Conservation (phyloP, 1,139 yeast species). For the Geotrichum fermentans region DNA sequence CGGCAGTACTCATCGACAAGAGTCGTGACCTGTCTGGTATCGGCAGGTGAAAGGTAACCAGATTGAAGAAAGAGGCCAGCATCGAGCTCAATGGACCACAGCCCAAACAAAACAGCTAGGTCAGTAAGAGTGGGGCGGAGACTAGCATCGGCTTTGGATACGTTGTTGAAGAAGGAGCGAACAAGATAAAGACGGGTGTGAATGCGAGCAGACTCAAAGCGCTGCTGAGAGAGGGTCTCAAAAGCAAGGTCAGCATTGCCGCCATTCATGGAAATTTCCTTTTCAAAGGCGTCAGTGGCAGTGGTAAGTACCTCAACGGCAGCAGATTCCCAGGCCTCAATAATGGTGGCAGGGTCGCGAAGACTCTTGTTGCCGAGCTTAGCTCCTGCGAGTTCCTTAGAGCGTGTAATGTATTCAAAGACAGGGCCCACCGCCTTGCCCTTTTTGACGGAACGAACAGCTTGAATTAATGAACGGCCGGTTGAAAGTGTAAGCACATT, state of each 20-base stretch:
- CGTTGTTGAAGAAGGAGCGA: conserved; percentile 32
- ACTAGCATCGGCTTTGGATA: conserved; percentile 25
- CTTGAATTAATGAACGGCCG: conserved; percentile 45
- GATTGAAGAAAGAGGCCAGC: conserved; percentile 71
- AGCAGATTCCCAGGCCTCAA: conserved; percentile 39
- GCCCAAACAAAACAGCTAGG: conserved; percentile 58
- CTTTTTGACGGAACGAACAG: conserved; percentile 27
- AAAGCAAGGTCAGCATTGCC: conserved; percentile 32
- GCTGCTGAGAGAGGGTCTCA: conserved; percentile 37
- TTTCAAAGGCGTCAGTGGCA: conserved; percentile 28
- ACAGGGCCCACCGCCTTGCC: conserved; percentile 30
- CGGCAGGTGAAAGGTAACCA: conserved; percentile 45
- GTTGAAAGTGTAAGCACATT: conserved; percentile 73
- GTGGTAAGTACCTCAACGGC: conserved; percentile 34
- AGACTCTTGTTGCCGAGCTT: conserved; percentile 26
- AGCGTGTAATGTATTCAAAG: conserved; percentile 23
- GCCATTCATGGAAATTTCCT: conserved; percentile 24
- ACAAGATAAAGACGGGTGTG: conserved; percentile 36
- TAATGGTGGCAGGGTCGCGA: conserved; percentile 29
- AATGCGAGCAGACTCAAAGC: conserved; percentile 37
- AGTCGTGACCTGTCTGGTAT: conserved; percentile 35
- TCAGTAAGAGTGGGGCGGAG: conserved; percentile 42
- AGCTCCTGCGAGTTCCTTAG: conserved; percentile 25
- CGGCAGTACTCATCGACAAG: conserved; percentile 39
- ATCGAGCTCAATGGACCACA: conserved; percentile 69